Conservation (phyloP, 2,329 filamentous ascomycete genomes). For the Colletotrichum liaoningense region DNA sequence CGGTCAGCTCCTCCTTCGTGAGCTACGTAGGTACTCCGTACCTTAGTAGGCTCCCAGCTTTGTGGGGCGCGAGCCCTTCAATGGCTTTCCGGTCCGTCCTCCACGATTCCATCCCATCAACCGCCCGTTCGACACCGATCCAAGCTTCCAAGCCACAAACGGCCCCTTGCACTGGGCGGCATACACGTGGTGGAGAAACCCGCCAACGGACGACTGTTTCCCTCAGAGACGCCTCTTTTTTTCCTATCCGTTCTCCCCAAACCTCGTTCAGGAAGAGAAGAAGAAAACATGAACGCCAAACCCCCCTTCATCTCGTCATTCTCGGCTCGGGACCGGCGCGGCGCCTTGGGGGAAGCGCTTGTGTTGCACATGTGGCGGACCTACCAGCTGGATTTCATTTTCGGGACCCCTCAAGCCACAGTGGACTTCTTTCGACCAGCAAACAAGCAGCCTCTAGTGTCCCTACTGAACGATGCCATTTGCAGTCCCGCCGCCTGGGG, state of each 20-base stretch:
- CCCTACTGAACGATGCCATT: background rate
- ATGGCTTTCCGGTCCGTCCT: constrained; percentile 30
- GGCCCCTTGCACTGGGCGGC: constrained; percentile 18
- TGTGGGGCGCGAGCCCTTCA: background rate
- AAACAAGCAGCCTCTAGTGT: background rate
- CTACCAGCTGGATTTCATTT: constrained; percentile 1
- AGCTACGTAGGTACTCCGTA: background rate
- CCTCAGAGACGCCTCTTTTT: constrained; percentile 2
- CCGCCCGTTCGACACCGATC: constrained; percentile 12
- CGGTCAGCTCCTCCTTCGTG: background rate
- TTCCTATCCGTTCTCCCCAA: constrained; percentile 4
- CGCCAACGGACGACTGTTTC: constrained; percentile 9
- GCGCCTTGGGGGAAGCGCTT: constrained; percentile 15
- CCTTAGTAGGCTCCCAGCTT: background rate
- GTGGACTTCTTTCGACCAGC: background rate
- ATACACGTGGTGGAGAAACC: constrained; percentile 26
- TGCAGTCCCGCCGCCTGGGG: background rate
- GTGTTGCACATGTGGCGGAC: constrained; percentile 5
- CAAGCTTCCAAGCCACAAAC: constrained; percentile 16
- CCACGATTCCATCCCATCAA: constrained; percentile 20
- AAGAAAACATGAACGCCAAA: constrained; percentile 9
- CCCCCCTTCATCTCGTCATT: constrained; percentile 14
- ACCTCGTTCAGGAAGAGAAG: constrained; percentile 14
- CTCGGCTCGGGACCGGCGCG: constrained; percentile 14
- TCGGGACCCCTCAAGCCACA: constrained; percentile 16